Evolutionary conservation across 2,329 filamentous ascomycete species (phyloP).

Genomic region (Pseudocercospora cruenta): DNA sequence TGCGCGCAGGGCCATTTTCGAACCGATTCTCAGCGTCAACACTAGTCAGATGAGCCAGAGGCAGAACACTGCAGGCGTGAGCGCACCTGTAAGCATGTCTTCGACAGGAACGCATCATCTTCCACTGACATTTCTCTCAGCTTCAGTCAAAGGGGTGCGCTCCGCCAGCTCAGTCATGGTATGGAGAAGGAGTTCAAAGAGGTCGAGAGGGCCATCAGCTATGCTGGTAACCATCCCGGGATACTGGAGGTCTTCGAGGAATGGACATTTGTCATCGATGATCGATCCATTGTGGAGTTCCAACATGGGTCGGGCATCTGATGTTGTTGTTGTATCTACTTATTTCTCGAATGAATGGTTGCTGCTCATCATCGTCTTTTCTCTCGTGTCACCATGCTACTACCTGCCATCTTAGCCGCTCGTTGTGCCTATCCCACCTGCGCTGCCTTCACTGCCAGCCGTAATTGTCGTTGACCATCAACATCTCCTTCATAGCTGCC

Average conservation of each 20-base stretch:
- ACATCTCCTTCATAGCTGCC: no score
- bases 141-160: no score
- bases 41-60: constrained; percentile 61
- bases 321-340: neutral
- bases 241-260: neutral
- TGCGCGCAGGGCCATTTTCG: constrained; percentile 64
- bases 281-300: neutral
- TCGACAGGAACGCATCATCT: no score
- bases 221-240: neutral
- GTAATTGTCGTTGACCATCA: no score
- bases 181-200: neutral
- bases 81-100: neutral
- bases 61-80: no score
- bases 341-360: neutral
- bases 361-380: neutral
- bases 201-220: neutral
- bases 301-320: neutral
- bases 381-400: neutral
- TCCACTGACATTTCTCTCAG: no score
- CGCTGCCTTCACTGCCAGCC: neutral
- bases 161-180: neutral
- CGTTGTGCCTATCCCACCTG: neutral
- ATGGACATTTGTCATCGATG: neutral
- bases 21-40: constrained; percentile 57
- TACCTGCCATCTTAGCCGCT: neutral